These are phyloP conservation scores for Thuja plicata DNA, from an alignment of 83 land plant genomes.

Conservation along the genomic window DNA sequence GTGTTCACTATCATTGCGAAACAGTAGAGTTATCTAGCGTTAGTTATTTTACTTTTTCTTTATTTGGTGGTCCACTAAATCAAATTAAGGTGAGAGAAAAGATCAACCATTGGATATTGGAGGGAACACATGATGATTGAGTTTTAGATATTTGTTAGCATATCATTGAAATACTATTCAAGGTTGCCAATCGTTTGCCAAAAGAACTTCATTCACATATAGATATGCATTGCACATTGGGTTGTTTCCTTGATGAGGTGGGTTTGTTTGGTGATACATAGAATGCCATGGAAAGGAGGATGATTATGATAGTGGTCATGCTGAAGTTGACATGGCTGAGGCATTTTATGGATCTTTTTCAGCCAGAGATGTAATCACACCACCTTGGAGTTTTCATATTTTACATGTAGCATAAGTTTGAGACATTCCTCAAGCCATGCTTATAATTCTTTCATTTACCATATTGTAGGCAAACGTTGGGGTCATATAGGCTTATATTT, in stretches of 20 bases:
- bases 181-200: neutral
- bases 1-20: neutral
- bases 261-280: neutral
- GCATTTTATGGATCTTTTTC: neutral
- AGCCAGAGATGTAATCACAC: neutral
- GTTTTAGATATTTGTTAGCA: neutral
- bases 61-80: neutral
- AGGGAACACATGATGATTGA: neutral
- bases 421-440: neutral
- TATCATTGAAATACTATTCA: neutral
- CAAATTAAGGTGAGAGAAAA: neutral
- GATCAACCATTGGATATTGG: neutral
- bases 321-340: neutral
- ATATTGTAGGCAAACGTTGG: neutral
- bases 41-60: neutral
- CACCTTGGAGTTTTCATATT: neutral
- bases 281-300: neutral
- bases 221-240: neutral
- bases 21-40: neutral
- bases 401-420: neutral
- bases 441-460: neutral
- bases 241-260: neutral
- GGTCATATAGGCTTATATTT: neutral
- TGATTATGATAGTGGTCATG: neutral
- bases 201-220: neutral